Evolutionary conservation across 2,329 filamentous ascomycete genomes (phyloP), one percentile per base, ranked within the genome.

Genomic region (Ramichloridium luteum): DNA sequence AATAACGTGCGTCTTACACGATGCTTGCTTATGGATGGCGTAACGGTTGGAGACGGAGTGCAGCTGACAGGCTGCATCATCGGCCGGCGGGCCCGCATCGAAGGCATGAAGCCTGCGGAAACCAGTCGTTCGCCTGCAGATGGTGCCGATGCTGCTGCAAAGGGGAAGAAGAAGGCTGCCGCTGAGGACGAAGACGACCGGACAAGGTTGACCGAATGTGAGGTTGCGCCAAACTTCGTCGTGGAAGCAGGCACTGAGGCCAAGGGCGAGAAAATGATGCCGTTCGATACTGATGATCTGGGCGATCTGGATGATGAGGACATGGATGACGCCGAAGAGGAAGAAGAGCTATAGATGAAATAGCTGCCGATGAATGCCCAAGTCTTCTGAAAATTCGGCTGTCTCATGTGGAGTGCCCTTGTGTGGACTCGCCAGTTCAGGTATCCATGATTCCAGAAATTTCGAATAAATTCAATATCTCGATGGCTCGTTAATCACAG

Each of bases 1-100:
- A 76, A 79, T 45, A 84, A 85, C n/a, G 84, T 80, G 16, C 81
- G 86, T 43, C 60, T 98, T 27, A 77, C 75, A n/a, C 73, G 86
- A 42, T 96, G 88, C 56, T 59, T 96, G 28, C 62, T 96, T 13
- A 94, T 96, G 84, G 88, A 96, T 38, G 83, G 83, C 3, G 86
- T 82, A 1, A 76, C 82, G 5, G 70, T 98, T 9, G 86, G 83
- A 10, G 80, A 83, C 47, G 78, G 80, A 26, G 86, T 79, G 50
- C 84, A 84, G 55, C 64, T 96, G 31, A 90, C 81, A 1, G 81
- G 82, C 13, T 94, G 86, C 50, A 81, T 96, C 17, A 60, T 96
- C 25, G 90, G 90, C 4, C 74, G 78, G 49, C 64, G 83, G 39
- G 80, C 78, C 43, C 77, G 80, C 47, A 74, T 98, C 44, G 86